Percentiles rank a stretch among this genome's conserved stretches.
phyloP scores from a whole-genome alignment of 2,329 filamentous ascomycete genomes.

The Venturia asperata region DNA sequence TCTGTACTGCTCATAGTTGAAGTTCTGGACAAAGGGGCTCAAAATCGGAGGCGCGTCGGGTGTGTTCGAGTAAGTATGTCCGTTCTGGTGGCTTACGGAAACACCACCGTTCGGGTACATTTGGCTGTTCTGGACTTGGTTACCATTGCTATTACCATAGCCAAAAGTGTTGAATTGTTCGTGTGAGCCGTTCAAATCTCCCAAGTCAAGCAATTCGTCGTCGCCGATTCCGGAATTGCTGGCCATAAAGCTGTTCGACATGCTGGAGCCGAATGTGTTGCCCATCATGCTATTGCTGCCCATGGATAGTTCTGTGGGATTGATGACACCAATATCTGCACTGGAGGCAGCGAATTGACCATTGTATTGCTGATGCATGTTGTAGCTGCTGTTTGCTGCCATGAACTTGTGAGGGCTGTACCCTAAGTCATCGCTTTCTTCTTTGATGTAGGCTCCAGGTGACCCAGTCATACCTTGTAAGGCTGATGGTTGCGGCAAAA shows the following conservation, averaged over 20 bases:
- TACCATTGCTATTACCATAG: constrained; percentile 48
- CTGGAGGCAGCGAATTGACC: constrained; percentile 41
- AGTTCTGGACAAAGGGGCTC: constrained; percentile 73
- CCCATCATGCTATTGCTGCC: constrained; percentile 46
- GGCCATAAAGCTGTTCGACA: constrained; percentile 65
- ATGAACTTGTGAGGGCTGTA: constrained; percentile 41
- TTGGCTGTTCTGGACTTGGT: constrained; percentile 41
- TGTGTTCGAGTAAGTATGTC: constrained; percentile 70
- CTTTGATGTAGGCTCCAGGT: constrained; percentile 58
- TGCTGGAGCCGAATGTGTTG: constrained; percentile 48
- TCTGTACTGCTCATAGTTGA: constrained; percentile 66
- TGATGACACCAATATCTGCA: constrained; percentile 47
- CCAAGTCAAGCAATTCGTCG: constrained; percentile 78
- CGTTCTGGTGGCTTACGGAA: constrained; percentile 55
- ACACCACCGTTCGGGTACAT: constrained; percentile 37
- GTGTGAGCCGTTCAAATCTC: constrained; percentile 39
- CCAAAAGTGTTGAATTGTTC: constrained; percentile 44
- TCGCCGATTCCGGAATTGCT: constrained; percentile 75
- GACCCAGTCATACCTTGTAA: constrained; percentile 36
- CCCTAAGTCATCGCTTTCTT: constrained; percentile 57
- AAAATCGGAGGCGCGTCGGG: constrained; percentile 88
- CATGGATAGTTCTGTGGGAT: constrained; percentile 80
- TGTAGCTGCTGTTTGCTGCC: constrained; percentile 14
- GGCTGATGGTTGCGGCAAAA: neutral
- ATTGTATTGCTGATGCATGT: constrained; percentile 34